phyloP scores from a whole-genome alignment of 768 basidiomycete genomes.

The Phylloporus sp. region DNA sequence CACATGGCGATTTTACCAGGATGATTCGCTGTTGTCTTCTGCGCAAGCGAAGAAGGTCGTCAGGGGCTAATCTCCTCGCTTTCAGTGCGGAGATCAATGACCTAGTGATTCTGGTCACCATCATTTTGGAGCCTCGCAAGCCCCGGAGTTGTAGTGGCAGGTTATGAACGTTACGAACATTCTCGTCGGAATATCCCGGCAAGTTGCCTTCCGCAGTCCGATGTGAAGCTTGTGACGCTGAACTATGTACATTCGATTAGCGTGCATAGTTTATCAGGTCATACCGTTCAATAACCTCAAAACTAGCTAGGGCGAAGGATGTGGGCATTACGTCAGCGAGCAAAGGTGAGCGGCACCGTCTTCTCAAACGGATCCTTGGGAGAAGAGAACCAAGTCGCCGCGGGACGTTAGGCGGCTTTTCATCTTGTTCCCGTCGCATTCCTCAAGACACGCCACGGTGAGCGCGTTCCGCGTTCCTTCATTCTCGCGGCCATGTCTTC shows the following conservation, averaged over 20 bases:
- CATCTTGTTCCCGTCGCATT: neutral
- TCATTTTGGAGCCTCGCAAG: neutral
- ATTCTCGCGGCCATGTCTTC: conserved; percentile 8
- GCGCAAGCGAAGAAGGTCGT: conserved; percentile 2
- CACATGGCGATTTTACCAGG: conserved; percentile 5
- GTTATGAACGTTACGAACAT: conserved; percentile 1
- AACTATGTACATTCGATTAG: no score
- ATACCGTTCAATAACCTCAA: no score
- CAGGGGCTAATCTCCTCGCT: conserved; percentile 3
- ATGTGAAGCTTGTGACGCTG: no score
- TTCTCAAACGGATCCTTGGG: conserved; percentile 15
- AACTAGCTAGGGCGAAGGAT: no score
- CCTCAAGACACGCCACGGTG: conserved; percentile 3
- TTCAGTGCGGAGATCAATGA: conserved; percentile 11
- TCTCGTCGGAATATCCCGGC: conserved; percentile 2
- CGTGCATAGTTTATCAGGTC: no score
- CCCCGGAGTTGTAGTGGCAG: conserved; percentile 9
- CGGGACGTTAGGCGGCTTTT: conserved; percentile 1
- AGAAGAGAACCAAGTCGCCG: conserved; percentile 17
- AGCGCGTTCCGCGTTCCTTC: conserved; percentile 11
- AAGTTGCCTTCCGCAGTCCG: no score
- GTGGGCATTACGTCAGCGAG: conserved; percentile 14
- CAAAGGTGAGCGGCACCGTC: neutral
- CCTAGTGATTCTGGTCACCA: neutral
- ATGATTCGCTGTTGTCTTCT: conserved; percentile 6